Base-by-base conservation (phyloP, 805 yeast genomes). In the Candida dajiaensis region DNA sequence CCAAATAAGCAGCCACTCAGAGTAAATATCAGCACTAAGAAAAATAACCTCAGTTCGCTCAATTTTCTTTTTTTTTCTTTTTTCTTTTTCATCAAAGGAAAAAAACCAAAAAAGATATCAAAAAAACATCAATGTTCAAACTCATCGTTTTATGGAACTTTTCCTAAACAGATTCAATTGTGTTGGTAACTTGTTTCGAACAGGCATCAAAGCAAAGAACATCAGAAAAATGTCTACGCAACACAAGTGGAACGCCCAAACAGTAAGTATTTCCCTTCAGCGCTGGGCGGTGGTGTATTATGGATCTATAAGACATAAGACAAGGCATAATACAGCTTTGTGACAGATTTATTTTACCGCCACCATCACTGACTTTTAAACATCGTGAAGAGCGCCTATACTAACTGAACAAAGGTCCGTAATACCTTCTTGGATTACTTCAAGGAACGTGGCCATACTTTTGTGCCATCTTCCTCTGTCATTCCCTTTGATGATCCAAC, bases 401-500 rank as follows among this genome's bases (percentile, higher is more conserved):
- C 36, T 33, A 33, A 33, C 36, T 12, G 31, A 13, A n/a, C 12
- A 21, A 38, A 76, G 70, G 89, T 87, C 56, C 88, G 99, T 71
- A 68, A 74, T 51, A 88, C 98, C 37, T 94, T 88, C 66, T 72
- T 94, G 61, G 85, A 89, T 55, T 92, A 71, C 64, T 94, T 94
- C 70, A 76, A 77, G 55, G 70, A 76, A 40, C 67, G 73, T 42
- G 74, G 73, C 9, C 99, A 94, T 66, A 83, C 81, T 3, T 89
- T 78, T 65, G 90, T 94, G 41, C 89, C 96, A 20, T 85, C 96
- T 0, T 89, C 98, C 2, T 87, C 97, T 0, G 98, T 92, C 25
- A 83, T 94, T 50, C 99, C 99, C 45, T 95, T 85, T 66, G 97
- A 94, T 71, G 99, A 94, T 65, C 99, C 99, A 44, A 92, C 98